These are phyloP conservation scores for Coniella lustricola DNA, from an alignment of 2,329 filamentous ascomycete genomes.

Conservation along the genomic window DNA sequence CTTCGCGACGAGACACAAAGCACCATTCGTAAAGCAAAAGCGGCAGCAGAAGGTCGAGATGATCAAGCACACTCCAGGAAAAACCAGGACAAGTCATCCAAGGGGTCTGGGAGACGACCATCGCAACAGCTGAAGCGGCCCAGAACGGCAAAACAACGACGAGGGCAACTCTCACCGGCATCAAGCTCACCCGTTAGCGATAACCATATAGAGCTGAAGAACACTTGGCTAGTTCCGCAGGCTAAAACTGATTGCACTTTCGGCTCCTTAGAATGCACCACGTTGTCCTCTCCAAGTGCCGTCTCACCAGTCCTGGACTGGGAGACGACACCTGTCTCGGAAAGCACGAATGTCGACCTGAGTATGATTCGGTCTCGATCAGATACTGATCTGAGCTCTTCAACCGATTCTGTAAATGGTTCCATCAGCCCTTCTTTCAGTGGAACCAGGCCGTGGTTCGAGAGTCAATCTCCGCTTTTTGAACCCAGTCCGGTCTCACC, in stretches of 20 bases:
- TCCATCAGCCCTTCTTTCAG: constrained; percentile 9
- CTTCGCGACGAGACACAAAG: constrained; percentile 22
- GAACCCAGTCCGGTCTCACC: not conserved
- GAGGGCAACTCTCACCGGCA: too few species aligned
- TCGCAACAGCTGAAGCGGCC: too few species aligned
- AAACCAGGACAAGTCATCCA: not conserved
- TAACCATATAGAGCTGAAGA: not conserved
- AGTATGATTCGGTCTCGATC: constrained; percentile 3
- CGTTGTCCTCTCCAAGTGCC: not conserved
- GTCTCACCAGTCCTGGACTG: constrained; percentile 1
- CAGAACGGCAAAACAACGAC: too few species aligned
- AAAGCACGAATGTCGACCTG: constrained; percentile 4
- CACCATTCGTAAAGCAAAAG: constrained; percentile 18
- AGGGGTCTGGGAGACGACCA: not conserved
- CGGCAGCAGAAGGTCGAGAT: constrained; percentile 5
- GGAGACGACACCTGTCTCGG: not conserved
- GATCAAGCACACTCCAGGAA: not conserved
- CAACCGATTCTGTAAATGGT: constrained; percentile 2
- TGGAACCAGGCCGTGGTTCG: constrained; percentile 4
- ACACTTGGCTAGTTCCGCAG: too few species aligned
- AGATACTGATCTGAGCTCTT: not conserved
- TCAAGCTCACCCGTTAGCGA: not conserved
- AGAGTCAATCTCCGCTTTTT: not conserved
- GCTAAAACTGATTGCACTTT: too few species aligned
- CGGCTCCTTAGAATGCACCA: not conserved